Base-by-base conservation (phyloP, 352 stramenopile species). In the Phytophthora colocasiae region DNA sequence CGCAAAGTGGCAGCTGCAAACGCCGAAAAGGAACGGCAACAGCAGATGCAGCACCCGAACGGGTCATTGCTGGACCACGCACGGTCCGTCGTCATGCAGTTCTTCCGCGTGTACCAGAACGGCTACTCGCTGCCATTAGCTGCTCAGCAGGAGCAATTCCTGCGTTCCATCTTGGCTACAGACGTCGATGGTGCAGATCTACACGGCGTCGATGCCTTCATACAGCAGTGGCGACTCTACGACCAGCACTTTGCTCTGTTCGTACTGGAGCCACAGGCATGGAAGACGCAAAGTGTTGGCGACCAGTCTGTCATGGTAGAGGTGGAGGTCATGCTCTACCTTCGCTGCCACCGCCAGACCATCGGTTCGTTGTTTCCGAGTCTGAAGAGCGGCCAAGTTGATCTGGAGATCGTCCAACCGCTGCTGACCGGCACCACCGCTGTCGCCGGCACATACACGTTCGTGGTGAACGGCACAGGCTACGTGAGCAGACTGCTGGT, bases 211-310 rank as follows among this genome's bases (percentile, higher is more conserved):
- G 66, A 75, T 24, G 62, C 54, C 0, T 76, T 77, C 50, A 48
- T 80, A 29, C 58, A 75, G 32, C 71, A 80, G 59, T 75, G 69
- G 66, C 56, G 62, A 29, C 61, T 75, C 8, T 73, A 72, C 29
- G 59, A 50, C 40, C 58, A 67, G 29, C 48, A 69, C 50, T 73
- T 73, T 51, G 43, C 56, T 2, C 46, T 55, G 32, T 75, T 36
- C 27, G 53, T 56, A 22, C 52, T 80, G 9, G 60, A 70, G 44
- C 72, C 72, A 9, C 50, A 73, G 24, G 47, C 58, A 41, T 65
- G 62, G 61, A 74, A 71, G 43, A 59, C 47, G 1, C 50, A 73
- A 15, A 24, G 27, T 26, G 34, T 54, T 29, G 60, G 69, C 14
- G 56, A 77, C 31, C 50, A 72, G 27, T 58, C 51, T 19, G 60